Base-by-base conservation (phyloP, 768 basidiomycete species). In the Amanita polypyramis region DNA sequence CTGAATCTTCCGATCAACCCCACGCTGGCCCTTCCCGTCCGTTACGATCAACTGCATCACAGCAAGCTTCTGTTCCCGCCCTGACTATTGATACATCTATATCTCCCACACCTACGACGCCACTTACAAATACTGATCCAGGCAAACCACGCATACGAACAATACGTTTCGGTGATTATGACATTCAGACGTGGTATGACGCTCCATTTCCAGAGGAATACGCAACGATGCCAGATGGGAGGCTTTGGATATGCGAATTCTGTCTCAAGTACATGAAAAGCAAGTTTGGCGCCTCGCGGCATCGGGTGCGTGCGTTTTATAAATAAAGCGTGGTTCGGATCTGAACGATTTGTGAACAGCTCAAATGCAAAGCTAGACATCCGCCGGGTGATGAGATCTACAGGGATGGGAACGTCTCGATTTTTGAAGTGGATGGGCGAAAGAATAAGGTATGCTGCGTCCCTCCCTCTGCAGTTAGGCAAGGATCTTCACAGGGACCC, bases 341-440 rank as follows among this genome's bases (percentile, higher is more conserved):
- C 19, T 43, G 15, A 25, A 14, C 30, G 36, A 40, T 34, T 37
- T 17, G 27, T 42, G 12, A 41, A 19, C 56, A 96, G 93, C 75
- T 88, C 64, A 98, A 98, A 69, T 99, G 96, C 70, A 94, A 93
- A 63, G 75, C 80, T 42, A 74, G 91, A 51, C 89, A 95, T 73
- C 96, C 96, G 5, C 96, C 95, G 12, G 96, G 96, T 7, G 95
- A 98, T 62, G 96, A 98, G 64, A 97, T 99, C 34, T 98, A 99
- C 62, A 75, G 94, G 34, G 95, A 98, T 63, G 84, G 83, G 19
- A 62, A 60, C 25, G 70, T 98, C 36, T 94, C 92, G 4, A 85
- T 99, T 51, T 99, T 95, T 59, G 96, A 99, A 62, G 94, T 99
- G 23, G 96, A 98, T 63, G 96, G 96, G 38, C 79, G 96, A 56